phyloP scores from a whole-genome alignment of 148 eudicot species.

The Pouteria glomerata region DNA sequence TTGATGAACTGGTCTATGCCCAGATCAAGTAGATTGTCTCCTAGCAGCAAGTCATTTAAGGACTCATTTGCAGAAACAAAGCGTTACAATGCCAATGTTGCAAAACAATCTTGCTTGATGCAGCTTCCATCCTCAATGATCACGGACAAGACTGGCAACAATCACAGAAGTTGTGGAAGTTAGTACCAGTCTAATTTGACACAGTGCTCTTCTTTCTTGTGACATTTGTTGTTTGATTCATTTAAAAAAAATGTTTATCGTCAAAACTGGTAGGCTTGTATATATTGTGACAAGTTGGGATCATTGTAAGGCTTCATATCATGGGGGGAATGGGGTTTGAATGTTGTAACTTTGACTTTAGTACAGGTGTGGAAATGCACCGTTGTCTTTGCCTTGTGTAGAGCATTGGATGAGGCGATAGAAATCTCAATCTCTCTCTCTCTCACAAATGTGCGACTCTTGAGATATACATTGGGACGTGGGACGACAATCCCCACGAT shows the following conservation, averaged over 20 bases:
- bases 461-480: background rate
- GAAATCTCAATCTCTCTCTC: constrained; percentile 13
- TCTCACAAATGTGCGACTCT: constrained; percentile 5
- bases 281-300: constrained; percentile 22
- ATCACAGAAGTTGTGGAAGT: constrained; percentile 51
- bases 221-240: constrained; percentile 17
- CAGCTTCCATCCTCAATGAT: constrained; percentile 53
- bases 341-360: constrained; percentile 25
- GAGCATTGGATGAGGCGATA: constrained; percentile 24
- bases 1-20: constrained; percentile 49
- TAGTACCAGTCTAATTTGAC: constrained; percentile 43
- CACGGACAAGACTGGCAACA: constrained; percentile 36
- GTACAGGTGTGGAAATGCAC: constrained; percentile 15
- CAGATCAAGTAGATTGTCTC: constrained; percentile 57
- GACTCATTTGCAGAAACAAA: constrained; percentile 34
- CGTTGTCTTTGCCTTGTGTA: constrained; percentile 47
- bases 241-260: constrained; percentile 1
- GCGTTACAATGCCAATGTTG: constrained; percentile 25
- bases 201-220: no score
- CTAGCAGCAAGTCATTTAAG: constrained; percentile 38
- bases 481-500: no score
- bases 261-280: constrained; percentile 29
- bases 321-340: constrained; percentile 3
- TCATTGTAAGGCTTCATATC: constrained; percentile 9
- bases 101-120: constrained; percentile 33